phyloP scores from a whole-genome alignment of 2,329 filamentous ascomycete species.

The Pseudogymnoascus sp. region DNA sequence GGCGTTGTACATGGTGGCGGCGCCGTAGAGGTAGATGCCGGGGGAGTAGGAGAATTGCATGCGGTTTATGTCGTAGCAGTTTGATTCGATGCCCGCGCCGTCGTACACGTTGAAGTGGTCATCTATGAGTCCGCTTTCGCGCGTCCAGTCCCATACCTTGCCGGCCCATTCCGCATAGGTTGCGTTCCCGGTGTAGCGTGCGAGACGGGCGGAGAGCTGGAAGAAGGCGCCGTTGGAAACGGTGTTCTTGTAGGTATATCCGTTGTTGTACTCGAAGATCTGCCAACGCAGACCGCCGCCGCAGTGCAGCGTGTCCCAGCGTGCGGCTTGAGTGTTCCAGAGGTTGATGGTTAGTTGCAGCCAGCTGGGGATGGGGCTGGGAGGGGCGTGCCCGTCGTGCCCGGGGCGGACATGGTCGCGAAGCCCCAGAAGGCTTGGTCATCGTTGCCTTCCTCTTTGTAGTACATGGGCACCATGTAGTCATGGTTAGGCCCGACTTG shows the following conservation, averaged over 20 bases:
- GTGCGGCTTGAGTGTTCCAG: constrained; percentile 62
- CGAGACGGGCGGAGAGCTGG: constrained; percentile 69
- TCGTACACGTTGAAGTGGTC: constrained; percentile 52
- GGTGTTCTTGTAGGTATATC: constrained; percentile 77
- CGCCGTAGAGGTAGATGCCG: constrained; percentile 60
- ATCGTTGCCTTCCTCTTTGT: constrained; percentile 62
- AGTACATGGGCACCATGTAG: constrained; percentile 52
- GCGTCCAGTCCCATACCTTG: constrained; percentile 61
- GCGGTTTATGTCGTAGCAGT: constrained; percentile 48
- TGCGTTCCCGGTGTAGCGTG: constrained; percentile 59
- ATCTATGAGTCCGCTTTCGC: constrained; percentile 51
- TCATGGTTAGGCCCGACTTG: constrained; percentile 54
- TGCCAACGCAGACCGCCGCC: constrained; percentile 74
- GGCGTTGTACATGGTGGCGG: constrained; percentile 56
- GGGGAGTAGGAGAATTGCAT: constrained; percentile 59
- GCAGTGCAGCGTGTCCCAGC: constrained; percentile 65
- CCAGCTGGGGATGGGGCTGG: constrained; percentile 47
- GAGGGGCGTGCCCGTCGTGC: constrained; percentile 56
- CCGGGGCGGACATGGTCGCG: constrained; percentile 61
- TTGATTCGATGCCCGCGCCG: constrained; percentile 45
- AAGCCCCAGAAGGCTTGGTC: constrained; percentile 72
- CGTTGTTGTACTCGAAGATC: constrained; percentile 70
- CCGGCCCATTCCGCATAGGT: constrained; percentile 62
- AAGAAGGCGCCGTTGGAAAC: constrained; percentile 80
- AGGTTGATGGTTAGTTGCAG: constrained; percentile 62